A percentile compares a stretch with the other conserved stretches of the same genome.
Evolutionary conservation across 345 rosid species (phyloP).

Genomic region (Eucalyptus erythrocorys): DNA sequence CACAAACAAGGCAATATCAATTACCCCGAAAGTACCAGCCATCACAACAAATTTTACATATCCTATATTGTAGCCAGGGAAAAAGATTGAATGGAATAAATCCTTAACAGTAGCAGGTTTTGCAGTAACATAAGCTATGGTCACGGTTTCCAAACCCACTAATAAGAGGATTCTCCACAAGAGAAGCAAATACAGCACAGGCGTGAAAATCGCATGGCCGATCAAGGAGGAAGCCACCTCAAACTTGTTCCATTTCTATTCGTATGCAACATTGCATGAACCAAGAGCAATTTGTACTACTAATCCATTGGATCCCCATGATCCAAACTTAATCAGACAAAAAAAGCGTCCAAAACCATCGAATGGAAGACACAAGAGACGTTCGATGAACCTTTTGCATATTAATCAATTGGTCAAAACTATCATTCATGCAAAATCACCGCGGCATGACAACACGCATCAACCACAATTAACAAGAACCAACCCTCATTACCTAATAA

Average conservation of each 20-base stretch:
- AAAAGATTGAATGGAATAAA: neutral
- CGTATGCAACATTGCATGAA: neutral
- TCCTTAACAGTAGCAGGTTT: neutral
- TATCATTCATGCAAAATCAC: neutral
- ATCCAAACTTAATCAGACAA: neutral
- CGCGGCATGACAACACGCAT: neutral
- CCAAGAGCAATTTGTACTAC: neutral
- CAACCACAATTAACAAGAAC: neutral
- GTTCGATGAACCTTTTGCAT: neutral
- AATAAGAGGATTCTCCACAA: neutral
- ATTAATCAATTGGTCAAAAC: no score
- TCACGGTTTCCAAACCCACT: neutral
- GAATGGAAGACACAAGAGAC: neutral
- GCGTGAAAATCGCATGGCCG: neutral
- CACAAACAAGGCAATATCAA: neutral
- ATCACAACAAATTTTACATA: neutral
- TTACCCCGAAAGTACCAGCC: neutral
- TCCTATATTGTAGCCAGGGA: neutral
- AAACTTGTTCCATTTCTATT: neutral
- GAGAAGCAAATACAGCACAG: neutral
- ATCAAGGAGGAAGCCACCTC: neutral
- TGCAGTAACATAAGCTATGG: neutral
- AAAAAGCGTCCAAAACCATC: neutral
- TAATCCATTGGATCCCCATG: neutral
- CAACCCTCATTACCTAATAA: neutral